phyloP scores from a whole-genome alignment of 257 asterid genomes.

The Solanum lycopersicoides region DNA sequence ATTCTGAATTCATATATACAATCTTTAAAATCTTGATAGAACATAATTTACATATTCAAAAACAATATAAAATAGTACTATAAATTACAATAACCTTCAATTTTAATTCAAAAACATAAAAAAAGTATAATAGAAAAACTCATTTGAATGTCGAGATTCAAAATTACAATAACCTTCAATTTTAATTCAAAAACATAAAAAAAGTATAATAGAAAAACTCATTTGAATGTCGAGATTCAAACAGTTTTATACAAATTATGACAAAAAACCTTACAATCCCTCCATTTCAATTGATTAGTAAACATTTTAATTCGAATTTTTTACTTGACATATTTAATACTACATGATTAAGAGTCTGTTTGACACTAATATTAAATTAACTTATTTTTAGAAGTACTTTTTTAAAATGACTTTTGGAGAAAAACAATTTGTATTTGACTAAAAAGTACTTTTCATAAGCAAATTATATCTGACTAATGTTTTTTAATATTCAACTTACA shows the following conservation, averaged over 20 bases:
- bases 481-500: no score
- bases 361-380: fast-evolving
- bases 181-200: no score
- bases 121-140: background rate
- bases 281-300: background rate
- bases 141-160: background rate
- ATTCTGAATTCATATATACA: no score
- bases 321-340: background rate
- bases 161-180: no score
- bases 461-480: no score
- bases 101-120: no score
- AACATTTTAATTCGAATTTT: background rate
- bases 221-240: background rate
- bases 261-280: background rate
- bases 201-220: background rate
- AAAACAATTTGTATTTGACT: background rate
- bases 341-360: background rate
- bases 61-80: no score
- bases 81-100: no score
- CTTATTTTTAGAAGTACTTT: background rate
- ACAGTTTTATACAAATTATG: background rate
- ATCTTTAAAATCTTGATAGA: no score
- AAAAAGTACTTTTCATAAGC: no score
- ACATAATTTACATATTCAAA: no score
- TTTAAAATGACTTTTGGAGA: background rate